A percentile compares a stretch with the other conserved stretches of the same genome.
These are phyloP conservation scores for Saccharum spontaneum DNA, from an alignment of 176 grass and related monocot genomes.

Conservation along the genomic window DNA sequence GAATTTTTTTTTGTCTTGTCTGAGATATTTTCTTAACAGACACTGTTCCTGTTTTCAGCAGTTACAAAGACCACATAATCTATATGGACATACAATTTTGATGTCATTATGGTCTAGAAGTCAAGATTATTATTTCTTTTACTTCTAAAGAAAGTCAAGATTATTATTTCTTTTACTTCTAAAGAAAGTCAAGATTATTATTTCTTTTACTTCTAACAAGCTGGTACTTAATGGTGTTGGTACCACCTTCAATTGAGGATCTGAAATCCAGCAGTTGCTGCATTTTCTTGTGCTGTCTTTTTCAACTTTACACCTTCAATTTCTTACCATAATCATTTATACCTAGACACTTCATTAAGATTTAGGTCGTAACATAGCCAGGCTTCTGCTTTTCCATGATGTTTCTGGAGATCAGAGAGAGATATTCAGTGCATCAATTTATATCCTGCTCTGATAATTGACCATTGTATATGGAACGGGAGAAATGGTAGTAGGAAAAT, in stretches of 20 bases:
- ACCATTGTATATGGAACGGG: background rate
- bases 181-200: slow-evolving; percentile 3
- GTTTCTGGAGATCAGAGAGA: background rate
- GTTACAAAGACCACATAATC: background rate
- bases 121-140: background rate
- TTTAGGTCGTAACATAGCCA: background rate
- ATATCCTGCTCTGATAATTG: background rate
- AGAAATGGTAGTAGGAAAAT: background rate
- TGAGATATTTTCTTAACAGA: background rate
- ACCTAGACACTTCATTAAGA: background rate
- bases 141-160: too few species aligned
- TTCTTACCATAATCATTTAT: background rate
- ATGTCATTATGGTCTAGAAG: background rate
- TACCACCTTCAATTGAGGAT: background rate
- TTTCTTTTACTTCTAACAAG: background rate
- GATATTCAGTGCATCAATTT: background rate
- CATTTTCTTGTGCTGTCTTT: background rate
- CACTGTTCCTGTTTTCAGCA: background rate
- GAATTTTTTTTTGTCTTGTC: background rate
- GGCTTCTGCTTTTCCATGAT: background rate
- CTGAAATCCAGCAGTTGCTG: background rate
- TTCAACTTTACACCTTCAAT: background rate
- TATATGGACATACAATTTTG: background rate
- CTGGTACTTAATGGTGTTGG: background rate
- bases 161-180: background rate